Evolutionary conservation across 176 grass and related monocot species (phyloP).

Genomic region (Paspalum vaginatum): DNA sequence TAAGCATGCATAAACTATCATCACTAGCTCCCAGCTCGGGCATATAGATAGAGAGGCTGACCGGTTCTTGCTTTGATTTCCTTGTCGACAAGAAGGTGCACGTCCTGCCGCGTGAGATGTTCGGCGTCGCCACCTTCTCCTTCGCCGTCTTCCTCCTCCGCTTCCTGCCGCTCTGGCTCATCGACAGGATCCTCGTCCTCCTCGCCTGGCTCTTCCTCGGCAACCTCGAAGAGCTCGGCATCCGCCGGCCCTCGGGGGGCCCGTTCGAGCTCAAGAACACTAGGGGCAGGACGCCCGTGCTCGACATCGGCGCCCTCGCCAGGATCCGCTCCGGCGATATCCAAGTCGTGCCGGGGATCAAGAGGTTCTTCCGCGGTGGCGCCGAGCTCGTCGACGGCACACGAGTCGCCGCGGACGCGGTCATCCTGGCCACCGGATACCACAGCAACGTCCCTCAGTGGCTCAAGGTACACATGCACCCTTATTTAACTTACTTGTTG

Average conservation of each 20-base stretch:
- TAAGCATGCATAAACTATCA: too few relatives aligned
- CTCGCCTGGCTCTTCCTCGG: conserved; percentile 70
- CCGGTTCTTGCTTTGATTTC: not conserved
- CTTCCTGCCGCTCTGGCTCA: conserved; percentile 64
- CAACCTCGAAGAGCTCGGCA: conserved; percentile 54
- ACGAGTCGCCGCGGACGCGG: conserved; percentile 52
- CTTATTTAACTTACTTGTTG: too few relatives aligned
- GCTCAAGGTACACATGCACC: conserved; percentile 75
- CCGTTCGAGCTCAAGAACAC: conserved; percentile 75
- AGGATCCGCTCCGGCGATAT: conserved; percentile 76
- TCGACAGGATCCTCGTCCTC: conserved; percentile 70
- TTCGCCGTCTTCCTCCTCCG: conserved; percentile 61
- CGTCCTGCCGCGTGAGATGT: conserved; percentile 72
- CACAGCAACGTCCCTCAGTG: conserved; percentile 79
- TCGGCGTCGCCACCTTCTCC: conserved; percentile 74
- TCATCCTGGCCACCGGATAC: conserved; percentile 80
- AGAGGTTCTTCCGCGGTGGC: conserved; percentile 38
- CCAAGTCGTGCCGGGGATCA: conserved; percentile 68
- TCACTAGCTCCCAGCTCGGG: too few relatives aligned
- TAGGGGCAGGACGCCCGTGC: conserved; percentile 68
- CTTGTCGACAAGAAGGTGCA: conserved; percentile 61
- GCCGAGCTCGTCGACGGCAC: conserved; percentile 69
- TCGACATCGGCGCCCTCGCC: conserved; percentile 66
- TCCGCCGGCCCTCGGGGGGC: conserved; percentile 51
- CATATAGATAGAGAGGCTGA: too few relatives aligned